phyloP scores from a whole-genome alignment of 495 filamentous ascomycete genomes.

The Penicillium fimorum region DNA sequence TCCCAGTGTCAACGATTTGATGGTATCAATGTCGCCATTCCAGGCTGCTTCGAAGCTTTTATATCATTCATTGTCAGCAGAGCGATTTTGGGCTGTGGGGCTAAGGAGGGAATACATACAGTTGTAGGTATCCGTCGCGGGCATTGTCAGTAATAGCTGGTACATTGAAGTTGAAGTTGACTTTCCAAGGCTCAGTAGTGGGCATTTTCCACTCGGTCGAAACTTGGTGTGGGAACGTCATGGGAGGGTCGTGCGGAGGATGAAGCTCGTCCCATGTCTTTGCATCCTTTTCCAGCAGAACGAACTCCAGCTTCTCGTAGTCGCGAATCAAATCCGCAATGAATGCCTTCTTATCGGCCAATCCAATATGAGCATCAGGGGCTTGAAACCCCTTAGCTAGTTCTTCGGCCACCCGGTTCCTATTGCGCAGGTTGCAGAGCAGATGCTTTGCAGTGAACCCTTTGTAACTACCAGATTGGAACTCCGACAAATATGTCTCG shows the following conservation, averaged over 20 bases:
- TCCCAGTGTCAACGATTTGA: conserved; percentile 48
- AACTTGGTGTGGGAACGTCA: neutral
- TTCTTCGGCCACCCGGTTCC: conserved; percentile 8
- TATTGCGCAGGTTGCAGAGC: conserved; percentile 9
- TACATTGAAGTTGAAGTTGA: conserved; percentile 48
- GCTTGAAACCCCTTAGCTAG: neutral
- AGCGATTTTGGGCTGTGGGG: neutral
- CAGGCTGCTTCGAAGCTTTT: conserved; percentile 67
- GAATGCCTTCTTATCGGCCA: conserved; percentile 50
- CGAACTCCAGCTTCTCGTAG: conserved; percentile 51
- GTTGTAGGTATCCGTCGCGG: conserved; percentile 53
- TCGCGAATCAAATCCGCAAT: conserved; percentile 47
- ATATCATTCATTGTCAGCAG: conserved; percentile 10
- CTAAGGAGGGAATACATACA: conserved; percentile 36
- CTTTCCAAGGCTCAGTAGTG: conserved; percentile 37
- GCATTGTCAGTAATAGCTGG: conserved; percentile 51
- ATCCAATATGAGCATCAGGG: conserved; percentile 31
- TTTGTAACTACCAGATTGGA: conserved; percentile 52
- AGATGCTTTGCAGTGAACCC: conserved; percentile 39
- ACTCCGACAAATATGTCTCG: conserved; percentile 39
- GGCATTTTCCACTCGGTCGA: conserved; percentile 7
- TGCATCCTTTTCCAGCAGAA: conserved; percentile 53
- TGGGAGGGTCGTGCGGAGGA: conserved; percentile 31
- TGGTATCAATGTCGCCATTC: conserved; percentile 58
- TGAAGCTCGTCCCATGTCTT: conserved; percentile 64